phyloP scores from a whole-genome alignment of 192 early-diverging fungal genomes.

The Backusella westeae region DNA sequence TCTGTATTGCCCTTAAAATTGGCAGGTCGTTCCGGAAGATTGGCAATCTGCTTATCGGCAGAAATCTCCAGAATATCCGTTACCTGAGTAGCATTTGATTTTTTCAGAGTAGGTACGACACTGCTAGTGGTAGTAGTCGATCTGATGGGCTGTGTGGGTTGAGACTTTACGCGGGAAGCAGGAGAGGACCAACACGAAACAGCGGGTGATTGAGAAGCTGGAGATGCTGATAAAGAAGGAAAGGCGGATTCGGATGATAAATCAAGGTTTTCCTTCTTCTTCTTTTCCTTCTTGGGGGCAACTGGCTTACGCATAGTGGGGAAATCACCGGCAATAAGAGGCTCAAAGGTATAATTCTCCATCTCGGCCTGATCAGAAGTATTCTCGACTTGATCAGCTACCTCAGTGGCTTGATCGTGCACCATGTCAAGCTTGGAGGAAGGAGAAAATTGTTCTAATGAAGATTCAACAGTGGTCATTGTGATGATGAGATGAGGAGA shows the following conservation, averaged over 20 bases:
- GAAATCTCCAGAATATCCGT: constrained; percentile 60
- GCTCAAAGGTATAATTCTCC: constrained; percentile 16
- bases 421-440: constrained; percentile 30
- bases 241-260: constrained; percentile 67
- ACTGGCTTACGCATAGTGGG: constrained; percentile 19
- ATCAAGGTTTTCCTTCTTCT: constrained; percentile 38
- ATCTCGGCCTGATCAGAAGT: constrained; percentile 20
- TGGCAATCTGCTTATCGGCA: constrained; percentile 41
- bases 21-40: constrained; percentile 35
- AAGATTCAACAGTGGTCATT: not conserved
- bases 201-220: constrained; percentile 23
- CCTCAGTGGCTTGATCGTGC: constrained; percentile 26
- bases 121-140: constrained; percentile 26
- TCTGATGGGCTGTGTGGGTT: not conserved
- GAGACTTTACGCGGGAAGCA: constrained; percentile 35
- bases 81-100: constrained; percentile 38
- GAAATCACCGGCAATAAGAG: constrained; percentile 27
- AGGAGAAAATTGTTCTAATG: constrained; percentile 21
- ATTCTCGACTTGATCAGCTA: not conserved
- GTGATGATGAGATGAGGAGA: not conserved
- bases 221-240: constrained; percentile 64
- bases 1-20: constrained; percentile 50
- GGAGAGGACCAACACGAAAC: constrained; percentile 44
- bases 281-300: constrained; percentile 5
- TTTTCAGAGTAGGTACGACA: constrained; percentile 30